Evolutionary conservation across 176 grass and related monocot genomes (phyloP).

Genomic region (Phyllostachys edulis): DNA sequence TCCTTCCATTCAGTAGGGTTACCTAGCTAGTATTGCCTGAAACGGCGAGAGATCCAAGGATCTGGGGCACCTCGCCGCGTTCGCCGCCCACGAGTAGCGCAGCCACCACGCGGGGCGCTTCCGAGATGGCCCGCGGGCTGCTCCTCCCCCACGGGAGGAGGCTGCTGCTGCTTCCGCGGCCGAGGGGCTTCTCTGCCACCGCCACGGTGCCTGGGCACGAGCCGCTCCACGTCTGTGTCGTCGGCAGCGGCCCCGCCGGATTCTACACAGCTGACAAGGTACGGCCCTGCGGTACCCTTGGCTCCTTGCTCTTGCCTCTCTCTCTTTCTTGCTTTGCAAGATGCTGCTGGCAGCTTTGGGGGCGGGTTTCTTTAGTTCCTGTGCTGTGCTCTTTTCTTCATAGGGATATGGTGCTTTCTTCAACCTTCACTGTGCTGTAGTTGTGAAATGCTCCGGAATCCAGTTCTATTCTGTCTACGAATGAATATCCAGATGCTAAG

Average conservation of each 20-base stretch:
- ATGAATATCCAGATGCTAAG: neutral
- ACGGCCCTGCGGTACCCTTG: neutral
- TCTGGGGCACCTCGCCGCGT: no score
- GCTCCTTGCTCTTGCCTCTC: neutral
- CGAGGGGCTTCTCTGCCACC: constrained; percentile 42
- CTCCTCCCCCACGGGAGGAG: constrained; percentile 32
- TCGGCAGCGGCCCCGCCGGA: constrained; percentile 83
- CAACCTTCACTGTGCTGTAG: neutral
- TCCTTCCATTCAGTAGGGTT: no score
- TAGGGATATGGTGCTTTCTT: neutral
- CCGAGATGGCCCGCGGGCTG: constrained; percentile 16
- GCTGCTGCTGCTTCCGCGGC: constrained; percentile 5
- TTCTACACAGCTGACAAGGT: constrained; percentile 98
- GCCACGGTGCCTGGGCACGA: neutral
- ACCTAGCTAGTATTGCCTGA: no score
- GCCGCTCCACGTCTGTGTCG: constrained; percentile 75
- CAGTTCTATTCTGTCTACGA: neutral
- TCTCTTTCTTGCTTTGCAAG: neutral
- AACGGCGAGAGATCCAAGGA: no score
- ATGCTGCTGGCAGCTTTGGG: neutral
- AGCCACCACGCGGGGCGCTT: neutral
- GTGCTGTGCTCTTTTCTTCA: neutral
- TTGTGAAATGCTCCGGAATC: neutral
- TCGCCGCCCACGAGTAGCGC: neutral
- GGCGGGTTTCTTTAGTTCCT: neutral